phyloP scores from a whole-genome alignment of 495 filamentous ascomycete species.

The Wilcoxina mikolae region DNA sequence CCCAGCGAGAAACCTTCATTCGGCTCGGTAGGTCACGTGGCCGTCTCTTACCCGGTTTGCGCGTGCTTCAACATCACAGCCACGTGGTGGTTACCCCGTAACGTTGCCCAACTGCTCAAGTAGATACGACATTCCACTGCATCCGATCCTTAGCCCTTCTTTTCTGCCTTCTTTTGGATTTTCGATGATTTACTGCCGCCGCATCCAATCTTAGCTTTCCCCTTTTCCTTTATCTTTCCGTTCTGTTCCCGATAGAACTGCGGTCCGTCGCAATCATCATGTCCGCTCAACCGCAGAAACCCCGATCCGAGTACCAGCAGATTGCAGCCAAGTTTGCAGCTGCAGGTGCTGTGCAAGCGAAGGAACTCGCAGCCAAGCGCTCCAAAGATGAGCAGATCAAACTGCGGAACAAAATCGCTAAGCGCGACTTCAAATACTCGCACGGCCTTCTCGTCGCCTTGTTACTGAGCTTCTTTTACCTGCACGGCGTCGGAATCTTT shows the following conservation, averaged over 20 bases:
- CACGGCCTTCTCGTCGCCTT: constrained; percentile 39
- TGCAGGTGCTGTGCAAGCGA: constrained; percentile 28
- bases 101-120: no score
- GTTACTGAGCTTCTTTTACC: constrained; percentile 39
- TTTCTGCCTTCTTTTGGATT: no score
- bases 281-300: background rate
- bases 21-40: no score
- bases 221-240: background rate
- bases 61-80: no score
- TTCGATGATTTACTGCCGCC: background rate
- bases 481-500: constrained; percentile 70
- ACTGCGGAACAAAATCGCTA: constrained; percentile 22
- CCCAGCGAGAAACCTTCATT: no score
- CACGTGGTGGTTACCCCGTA: no score
- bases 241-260: background rate
- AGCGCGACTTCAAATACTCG: constrained; percentile 39
- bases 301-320: constrained; percentile 26
- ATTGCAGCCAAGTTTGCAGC: constrained; percentile 31
- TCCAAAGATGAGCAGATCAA: constrained; percentile 9
- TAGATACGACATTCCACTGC: no score
- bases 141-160: no score
- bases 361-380: constrained; percentile 22
- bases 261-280: background rate
- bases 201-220: background rate
- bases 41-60: no score